Conservation (phyloP, 108 stramenopile species). For the Pseudonitzschia delicatissima region DNA sequence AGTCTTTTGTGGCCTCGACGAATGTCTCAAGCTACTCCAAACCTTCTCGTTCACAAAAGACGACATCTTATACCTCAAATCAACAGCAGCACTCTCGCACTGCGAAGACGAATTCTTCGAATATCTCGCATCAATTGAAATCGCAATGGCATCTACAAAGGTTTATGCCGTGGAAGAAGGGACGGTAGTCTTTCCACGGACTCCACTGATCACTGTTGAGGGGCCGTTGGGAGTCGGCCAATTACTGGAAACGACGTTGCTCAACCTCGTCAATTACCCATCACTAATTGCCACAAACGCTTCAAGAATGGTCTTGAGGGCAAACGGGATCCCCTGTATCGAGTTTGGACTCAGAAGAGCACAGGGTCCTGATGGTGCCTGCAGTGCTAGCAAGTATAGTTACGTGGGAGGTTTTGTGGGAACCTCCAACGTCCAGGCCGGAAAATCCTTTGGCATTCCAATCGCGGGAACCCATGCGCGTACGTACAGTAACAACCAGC, state of each 20-base stretch:
- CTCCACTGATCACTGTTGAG: conserved; percentile 77
- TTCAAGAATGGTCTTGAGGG: conserved; percentile 92
- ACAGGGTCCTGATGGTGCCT: conserved; percentile 97
- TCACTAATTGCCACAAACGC: conserved; percentile 95
- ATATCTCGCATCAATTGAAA: conserved; percentile 33
- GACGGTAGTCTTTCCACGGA: conserved; percentile 78
- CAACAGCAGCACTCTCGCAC: conserved; percentile 46
- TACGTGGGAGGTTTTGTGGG: conserved; percentile 95
- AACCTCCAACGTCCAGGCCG: conserved; percentile 95
- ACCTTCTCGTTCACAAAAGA: conserved; percentile 72
- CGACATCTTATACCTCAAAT: conserved; percentile 86
- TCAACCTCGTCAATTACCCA: conserved; percentile 94
- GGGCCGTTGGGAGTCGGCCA: conserved; percentile 92
- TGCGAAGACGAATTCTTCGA: conserved; percentile 91
- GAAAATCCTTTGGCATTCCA: conserved; percentile 76
- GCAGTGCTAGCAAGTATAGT: conserved; percentile 87
- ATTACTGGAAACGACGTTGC: conserved; percentile 94
- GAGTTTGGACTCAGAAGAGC: conserved; percentile 98
- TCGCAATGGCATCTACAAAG: conserved; percentile 35
- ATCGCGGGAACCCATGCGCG: conserved; percentile 95
- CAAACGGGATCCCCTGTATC: conserved; percentile 53
- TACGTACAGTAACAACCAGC: background rate
- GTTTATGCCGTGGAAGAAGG: conserved; percentile 88
- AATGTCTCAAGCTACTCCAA: conserved; percentile 66
- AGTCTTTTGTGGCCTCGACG: conserved; percentile 94